Percentiles rank a stretch among this genome's conserved stretches.
Conservation (phyloP, 1,139 yeast species). For the Protomyces inundatus region DNA sequence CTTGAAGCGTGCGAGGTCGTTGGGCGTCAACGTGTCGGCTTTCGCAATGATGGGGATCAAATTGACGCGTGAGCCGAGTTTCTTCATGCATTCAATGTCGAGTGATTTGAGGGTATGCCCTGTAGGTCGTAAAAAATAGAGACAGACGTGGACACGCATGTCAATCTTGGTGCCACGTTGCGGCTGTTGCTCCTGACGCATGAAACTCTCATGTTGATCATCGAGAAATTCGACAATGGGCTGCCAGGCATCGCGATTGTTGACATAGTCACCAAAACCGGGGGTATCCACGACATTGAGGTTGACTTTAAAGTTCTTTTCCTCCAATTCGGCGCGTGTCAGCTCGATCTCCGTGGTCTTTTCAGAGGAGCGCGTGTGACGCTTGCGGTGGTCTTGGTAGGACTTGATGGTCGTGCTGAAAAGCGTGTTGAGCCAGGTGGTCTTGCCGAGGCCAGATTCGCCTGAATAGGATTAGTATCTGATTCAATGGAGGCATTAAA, state of each 20-base stretch:
- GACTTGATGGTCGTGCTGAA: constrained; percentile 57
- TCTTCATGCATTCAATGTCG: constrained; percentile 90
- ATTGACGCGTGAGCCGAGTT: constrained; percentile 80
- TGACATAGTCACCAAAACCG: constrained; percentile 94
- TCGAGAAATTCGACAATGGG: constrained; percentile 90
- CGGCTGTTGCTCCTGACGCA: constrained; percentile 98
- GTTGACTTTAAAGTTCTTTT: constrained; percentile 65
- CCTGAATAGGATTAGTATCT: background rate
- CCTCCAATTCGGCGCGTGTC: constrained; percentile 86
- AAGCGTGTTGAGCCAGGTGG: constrained; percentile 88
- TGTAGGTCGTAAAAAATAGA: constrained; percentile 91
- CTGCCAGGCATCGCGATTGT: constrained; percentile 89
- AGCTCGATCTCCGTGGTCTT: constrained; percentile 90
- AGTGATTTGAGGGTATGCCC: constrained; percentile 92
- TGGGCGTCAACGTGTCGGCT: constrained; percentile 83
- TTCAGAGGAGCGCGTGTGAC: constrained; percentile 68
- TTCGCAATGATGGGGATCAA: constrained; percentile 93
- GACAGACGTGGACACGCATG: constrained; percentile 89
- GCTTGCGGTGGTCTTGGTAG: constrained; percentile 57
- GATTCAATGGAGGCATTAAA: constrained; percentile 48
- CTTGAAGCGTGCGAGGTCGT: constrained; percentile 76
- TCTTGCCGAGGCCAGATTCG: constrained; percentile 44
- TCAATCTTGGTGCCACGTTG: constrained; percentile 55
- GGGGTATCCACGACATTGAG: constrained; percentile 93
- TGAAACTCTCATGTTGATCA: constrained; percentile 90